phyloP scores from a whole-genome alignment of 2,329 filamentous ascomycete species.

The Anthostomella pinea region DNA sequence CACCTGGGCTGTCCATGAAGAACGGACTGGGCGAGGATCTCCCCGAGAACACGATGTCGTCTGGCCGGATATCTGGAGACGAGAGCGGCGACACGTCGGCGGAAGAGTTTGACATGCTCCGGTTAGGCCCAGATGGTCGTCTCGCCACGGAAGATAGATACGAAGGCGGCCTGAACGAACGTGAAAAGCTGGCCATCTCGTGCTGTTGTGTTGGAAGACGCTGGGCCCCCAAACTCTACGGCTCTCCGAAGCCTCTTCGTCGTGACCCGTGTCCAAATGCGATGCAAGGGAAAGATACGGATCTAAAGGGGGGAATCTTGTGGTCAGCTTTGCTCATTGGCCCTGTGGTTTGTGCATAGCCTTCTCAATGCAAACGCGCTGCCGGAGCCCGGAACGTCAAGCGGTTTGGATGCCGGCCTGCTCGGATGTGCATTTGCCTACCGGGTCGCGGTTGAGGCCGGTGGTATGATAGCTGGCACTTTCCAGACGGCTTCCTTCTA shows the following conservation, averaged over 20 bases:
- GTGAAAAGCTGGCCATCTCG: constrained; percentile 47
- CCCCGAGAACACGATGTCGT: constrained; percentile 38
- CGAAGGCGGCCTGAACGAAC: constrained; percentile 47
- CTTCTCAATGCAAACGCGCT: too few species aligned
- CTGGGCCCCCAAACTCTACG: constrained; percentile 5
- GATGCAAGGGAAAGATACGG: background rate
- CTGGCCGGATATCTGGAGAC: constrained; percentile 26
- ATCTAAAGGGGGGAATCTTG: constrained; percentile 1
- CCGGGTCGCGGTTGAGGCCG: too few species aligned
- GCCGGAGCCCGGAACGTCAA: too few species aligned
- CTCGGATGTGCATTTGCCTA: too few species aligned
- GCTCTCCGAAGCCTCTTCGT: constrained; percentile 2
- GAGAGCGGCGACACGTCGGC: constrained; percentile 42
- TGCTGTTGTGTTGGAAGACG: background rate
- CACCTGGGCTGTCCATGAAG: constrained; percentile 13
- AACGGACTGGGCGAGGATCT: constrained; percentile 30
- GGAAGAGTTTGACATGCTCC: constrained; percentile 46
- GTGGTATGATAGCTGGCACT: too few species aligned
- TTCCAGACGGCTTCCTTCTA: too few species aligned
- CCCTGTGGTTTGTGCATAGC: too few species aligned
- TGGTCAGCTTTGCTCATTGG: constrained; percentile 1
- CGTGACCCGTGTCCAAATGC: background rate
- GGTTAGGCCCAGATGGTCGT: constrained; percentile 43
- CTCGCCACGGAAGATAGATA: constrained; percentile 41
- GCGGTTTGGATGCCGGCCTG: too few species aligned